Conservation (phyloP, 306 rosid species). For the Prosopis cineraria region DNA sequence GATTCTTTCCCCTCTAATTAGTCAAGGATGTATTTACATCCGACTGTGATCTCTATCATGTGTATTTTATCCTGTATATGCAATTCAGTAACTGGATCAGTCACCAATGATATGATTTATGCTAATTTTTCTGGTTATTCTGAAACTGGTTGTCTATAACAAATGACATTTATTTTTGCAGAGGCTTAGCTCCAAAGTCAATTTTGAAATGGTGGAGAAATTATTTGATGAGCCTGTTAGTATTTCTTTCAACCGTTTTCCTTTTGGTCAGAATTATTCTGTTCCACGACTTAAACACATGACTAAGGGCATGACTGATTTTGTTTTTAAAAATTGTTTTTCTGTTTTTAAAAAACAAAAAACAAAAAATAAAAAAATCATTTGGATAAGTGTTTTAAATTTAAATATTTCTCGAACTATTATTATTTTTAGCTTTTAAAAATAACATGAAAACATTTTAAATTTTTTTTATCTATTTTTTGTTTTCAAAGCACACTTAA, state of each 20-base stretch:
- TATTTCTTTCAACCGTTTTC: conserved; percentile 28
- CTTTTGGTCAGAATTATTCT: not conserved
- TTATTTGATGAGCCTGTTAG: conserved; percentile 52
- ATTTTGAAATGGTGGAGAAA: conserved; percentile 54
- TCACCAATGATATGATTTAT: conserved; percentile 13
- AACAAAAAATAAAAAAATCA: too few relatives aligned
- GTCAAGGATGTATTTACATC: not conserved
- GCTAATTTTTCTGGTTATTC: not conserved
- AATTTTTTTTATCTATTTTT: too few relatives aligned
- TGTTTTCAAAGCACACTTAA: too few relatives aligned
- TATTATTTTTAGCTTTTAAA: too few relatives aligned
- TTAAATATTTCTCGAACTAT: too few relatives aligned
- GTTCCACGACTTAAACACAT: not conserved
- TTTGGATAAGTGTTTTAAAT: too few relatives aligned
- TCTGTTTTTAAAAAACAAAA: too few relatives aligned
- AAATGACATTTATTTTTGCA: conserved; percentile 40
- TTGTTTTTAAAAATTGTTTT: too few relatives aligned
- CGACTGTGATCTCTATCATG: not conserved
- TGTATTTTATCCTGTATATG: not conserved
- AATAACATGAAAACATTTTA: too few relatives aligned
- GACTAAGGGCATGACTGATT: too few relatives aligned
- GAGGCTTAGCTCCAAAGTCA: conserved; percentile 70
- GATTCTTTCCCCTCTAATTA: not conserved
- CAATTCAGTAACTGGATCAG: not conserved
- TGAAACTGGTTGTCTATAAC: conserved; percentile 11